A percentile compares a stretch with the other conserved stretches of the same genome.
Evolutionary conservation across 441 rosid genomes (phyloP).

Genomic region (Cnidoscolus chayamansa): DNA sequence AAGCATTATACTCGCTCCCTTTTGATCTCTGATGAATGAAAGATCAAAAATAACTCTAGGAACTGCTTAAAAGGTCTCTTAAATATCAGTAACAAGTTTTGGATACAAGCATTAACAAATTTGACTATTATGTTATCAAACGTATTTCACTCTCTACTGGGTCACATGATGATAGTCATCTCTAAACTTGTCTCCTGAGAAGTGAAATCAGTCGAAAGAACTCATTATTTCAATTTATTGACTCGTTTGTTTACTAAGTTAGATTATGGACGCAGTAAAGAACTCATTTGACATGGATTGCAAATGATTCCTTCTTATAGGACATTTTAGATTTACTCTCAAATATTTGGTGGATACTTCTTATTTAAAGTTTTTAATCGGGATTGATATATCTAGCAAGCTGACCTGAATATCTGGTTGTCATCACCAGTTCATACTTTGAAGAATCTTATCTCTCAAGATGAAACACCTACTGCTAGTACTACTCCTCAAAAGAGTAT

Average conservation of each 20-base stretch:
- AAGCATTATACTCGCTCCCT: constrained; percentile 14
- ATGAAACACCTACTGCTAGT: constrained; percentile 58
- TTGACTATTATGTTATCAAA: too few relatives aligned
- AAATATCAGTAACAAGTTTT: too few relatives aligned
- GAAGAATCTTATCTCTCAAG: constrained; percentile 84
- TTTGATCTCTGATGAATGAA: constrained; percentile 12
- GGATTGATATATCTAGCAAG: not conserved
- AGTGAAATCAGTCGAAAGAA: not conserved
- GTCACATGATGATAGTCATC: not conserved
- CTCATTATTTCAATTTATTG: too few relatives aligned
- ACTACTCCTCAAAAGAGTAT: constrained; percentile 68
- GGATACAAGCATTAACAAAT: too few relatives aligned
- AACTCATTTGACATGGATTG: too few relatives aligned
- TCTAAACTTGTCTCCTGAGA: not conserved
- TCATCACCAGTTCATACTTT: constrained; percentile 58
- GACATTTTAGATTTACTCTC: too few relatives aligned
- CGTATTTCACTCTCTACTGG: not conserved
- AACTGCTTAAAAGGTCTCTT: not conserved
- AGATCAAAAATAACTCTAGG: constrained; percentile 6
- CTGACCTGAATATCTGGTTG: constrained; percentile 33
- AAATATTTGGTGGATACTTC: too few relatives aligned
- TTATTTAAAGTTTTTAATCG: not conserved
- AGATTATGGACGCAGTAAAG: too few relatives aligned
- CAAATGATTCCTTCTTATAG: too few relatives aligned
- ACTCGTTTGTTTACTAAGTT: too few relatives aligned